Percentiles rank a stretch among this genome's conserved stretches.
Evolutionary conservation across 2,329 filamentous ascomycete species (phyloP).

Genomic region (Colletotrichum spinosum): DNA sequence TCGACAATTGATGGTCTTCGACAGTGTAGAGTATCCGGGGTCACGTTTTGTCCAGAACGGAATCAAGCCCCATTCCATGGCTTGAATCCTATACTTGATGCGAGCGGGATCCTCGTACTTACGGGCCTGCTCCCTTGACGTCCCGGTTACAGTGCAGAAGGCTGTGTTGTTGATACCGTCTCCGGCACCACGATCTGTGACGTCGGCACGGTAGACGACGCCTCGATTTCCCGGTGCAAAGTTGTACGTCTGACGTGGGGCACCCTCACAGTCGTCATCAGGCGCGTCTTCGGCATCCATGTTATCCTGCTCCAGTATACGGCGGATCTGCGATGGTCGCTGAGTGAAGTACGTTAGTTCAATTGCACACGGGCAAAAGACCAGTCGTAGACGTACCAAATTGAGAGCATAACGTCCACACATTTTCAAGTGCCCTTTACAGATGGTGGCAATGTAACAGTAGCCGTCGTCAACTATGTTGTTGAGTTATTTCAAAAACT

Average conservation of each 20-base stretch:
- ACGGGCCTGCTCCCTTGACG: constrained; percentile 41
- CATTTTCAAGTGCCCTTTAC: constrained; percentile 39
- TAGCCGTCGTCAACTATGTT: no score
- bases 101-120: constrained; percentile 40
- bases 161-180: constrained; percentile 33
- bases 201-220: constrained; percentile 84
- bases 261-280: constrained; percentile 71
- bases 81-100: constrained; percentile 82
- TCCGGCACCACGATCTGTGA: constrained; percentile 67
- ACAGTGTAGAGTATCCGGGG: constrained; percentile 79
- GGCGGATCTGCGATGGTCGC: constrained; percentile 82
- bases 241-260: constrained; percentile 84
- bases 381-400: constrained; percentile 46
- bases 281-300: constrained; percentile 80
- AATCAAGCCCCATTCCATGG: constrained; percentile 96
- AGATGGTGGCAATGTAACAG: no score
- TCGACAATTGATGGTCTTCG: constrained; percentile 95
- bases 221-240: constrained; percentile 91
- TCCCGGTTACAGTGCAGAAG: neutral
- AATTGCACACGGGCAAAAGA: neutral
- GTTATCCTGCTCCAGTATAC: constrained; percentile 77
- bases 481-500: no score
- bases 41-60: constrained; percentile 93
- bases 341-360: constrained; percentile 48
- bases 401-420: constrained; percentile 52